A percentile compares a stretch with the other conserved stretches of the same genome.
phyloP scores from a whole-genome alignment of 1,284 basidiomycete genomes.

The Boletus sp. region DNA sequence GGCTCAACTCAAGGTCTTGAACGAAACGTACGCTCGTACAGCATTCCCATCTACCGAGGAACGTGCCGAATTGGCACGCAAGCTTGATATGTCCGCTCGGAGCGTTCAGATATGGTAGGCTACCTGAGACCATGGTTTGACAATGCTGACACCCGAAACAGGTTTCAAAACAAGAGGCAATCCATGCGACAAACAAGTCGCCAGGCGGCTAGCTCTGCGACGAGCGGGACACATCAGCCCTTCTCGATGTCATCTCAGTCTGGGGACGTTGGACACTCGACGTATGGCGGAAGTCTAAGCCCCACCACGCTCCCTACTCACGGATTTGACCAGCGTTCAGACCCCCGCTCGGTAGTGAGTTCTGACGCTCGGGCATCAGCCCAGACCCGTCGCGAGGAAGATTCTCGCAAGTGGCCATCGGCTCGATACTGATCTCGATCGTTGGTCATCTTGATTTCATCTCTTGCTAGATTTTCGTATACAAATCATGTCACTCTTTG shows the following conservation, averaged over 20 bases:
- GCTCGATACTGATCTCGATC: slow-evolving; percentile 45
- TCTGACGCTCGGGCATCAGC: slow-evolving; percentile 31
- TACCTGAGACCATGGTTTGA: slow-evolving; percentile 16
- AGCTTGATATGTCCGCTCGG: slow-evolving; percentile 75
- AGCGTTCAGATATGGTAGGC: slow-evolving; percentile 82
- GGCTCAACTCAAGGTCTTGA: slow-evolving; percentile 71
- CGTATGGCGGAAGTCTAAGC: slow-evolving; percentile 36
- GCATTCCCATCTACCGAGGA: slow-evolving; percentile 84
- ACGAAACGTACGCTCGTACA: slow-evolving; percentile 73
- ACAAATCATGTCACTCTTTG: slow-evolving; percentile 36
- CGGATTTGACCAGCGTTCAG: slow-evolving; percentile 41
- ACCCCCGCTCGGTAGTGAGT: slow-evolving; percentile 33
- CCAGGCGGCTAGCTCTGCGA: slow-evolving; percentile 45
- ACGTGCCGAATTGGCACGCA: slow-evolving; percentile 67
- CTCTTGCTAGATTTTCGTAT: slow-evolving; percentile 33
- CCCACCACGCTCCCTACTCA: slow-evolving; percentile 32
- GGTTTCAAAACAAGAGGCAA: slow-evolving; percentile 85
- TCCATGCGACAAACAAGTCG: slow-evolving; percentile 72
- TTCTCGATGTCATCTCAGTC: slow-evolving; percentile 44
- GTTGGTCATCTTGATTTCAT: slow-evolving; percentile 37
- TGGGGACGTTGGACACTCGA: slow-evolving; percentile 32
- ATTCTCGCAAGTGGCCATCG: slow-evolving; percentile 46
- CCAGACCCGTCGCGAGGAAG: slow-evolving; percentile 38
- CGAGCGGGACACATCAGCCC: slow-evolving; percentile 46
- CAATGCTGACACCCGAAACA: slow-evolving; percentile 31